Percentiles rank a stretch among this genome's conserved stretches.
Evolutionary conservation across 495 filamentous ascomycete genomes (phyloP).

Genomic region (Annulohypoxylon nitens): DNA sequence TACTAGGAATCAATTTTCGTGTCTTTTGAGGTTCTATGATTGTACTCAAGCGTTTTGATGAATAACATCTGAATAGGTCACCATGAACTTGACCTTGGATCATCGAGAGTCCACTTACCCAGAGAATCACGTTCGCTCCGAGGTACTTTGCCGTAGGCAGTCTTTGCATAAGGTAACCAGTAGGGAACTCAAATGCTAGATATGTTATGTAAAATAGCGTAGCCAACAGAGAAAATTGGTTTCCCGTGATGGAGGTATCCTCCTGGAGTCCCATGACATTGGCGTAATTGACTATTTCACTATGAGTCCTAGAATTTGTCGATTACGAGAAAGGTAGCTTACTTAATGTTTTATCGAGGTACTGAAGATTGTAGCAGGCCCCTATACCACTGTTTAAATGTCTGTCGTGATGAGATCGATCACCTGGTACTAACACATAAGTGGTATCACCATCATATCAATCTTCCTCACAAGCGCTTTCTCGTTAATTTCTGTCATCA

Average conservation of each 20-base stretch:
- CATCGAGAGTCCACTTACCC: conserved; percentile 35
- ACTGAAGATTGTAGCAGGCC: conserved; percentile 46
- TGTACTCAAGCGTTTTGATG: neutral
- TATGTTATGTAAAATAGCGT: conserved; percentile 46
- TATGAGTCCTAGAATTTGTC: conserved; percentile 5
- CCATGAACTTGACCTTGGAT: neutral
- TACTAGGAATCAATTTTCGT: neutral
- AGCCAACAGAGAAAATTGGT: conserved; percentile 43
- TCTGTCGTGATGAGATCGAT: neutral
- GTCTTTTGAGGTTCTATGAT: neutral
- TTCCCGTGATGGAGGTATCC: conserved; percentile 42
- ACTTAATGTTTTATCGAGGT: conserved; percentile 47
- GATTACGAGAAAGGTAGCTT: neutral
- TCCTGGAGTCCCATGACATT: conserved; percentile 48
- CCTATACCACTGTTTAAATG: conserved; percentile 21
- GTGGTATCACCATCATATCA: conserved; percentile 41
- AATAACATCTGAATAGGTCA: neutral
- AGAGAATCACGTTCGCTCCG: conserved; percentile 68
- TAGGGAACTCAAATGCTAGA: conserved; percentile 55
- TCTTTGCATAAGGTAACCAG: conserved; percentile 67
- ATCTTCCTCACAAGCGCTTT: conserved; percentile 47
- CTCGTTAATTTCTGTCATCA: conserved; percentile 43
- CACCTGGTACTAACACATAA: conserved; percentile 37
- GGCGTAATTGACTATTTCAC: conserved; percentile 42
- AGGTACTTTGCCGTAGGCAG: conserved; percentile 70